phyloP scores from a whole-genome alignment of 2,329 filamentous ascomycete species.

The Trichoderma sp. region DNA sequence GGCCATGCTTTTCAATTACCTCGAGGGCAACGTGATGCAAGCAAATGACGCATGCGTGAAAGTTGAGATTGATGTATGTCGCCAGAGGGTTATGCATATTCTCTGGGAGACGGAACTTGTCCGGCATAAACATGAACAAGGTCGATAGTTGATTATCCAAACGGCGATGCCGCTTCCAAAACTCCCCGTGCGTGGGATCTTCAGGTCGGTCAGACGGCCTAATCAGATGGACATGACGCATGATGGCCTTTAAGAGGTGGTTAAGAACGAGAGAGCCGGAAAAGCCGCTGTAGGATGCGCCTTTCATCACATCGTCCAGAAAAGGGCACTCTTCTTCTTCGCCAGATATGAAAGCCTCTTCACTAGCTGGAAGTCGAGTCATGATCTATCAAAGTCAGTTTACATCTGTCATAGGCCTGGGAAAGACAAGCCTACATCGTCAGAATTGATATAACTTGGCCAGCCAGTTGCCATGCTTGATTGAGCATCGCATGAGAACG shows the following conservation, averaged over 20 bases:
- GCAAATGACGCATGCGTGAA: slow-evolving; percentile 86
- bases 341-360: slow-evolving; percentile 72
- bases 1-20: slow-evolving; percentile 71
- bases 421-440: slow-evolving; percentile 53
- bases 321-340: slow-evolving; percentile 62
- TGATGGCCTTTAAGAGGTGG: slow-evolving; percentile 76
- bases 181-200: slow-evolving; percentile 74
- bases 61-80: slow-evolving; percentile 82
- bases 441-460: slow-evolving; percentile 77
- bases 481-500: slow-evolving; percentile 81
- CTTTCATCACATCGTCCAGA: slow-evolving; percentile 65
- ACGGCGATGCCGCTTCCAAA: slow-evolving; percentile 82
- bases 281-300: slow-evolving; percentile 67
- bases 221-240: slow-evolving; percentile 78
- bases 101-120: slow-evolving; percentile 69
- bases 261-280: slow-evolving; percentile 73
- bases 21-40: slow-evolving; percentile 87
- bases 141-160: slow-evolving; percentile 80
- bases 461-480: slow-evolving; percentile 87
- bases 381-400: slow-evolving; percentile 52
- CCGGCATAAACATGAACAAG: slow-evolving; percentile 76
- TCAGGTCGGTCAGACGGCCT: slow-evolving; percentile 70
- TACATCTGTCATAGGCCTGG: too few species aligned
- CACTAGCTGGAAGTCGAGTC: slow-evolving; percentile 77
- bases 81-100: slow-evolving; percentile 70